Percentiles rank a stretch among this genome's conserved stretches.
These are phyloP conservation scores for Alternaria novae-zelandiae DNA, from an alignment of 2,329 filamentous ascomycete species.

Conservation along the genomic window DNA sequence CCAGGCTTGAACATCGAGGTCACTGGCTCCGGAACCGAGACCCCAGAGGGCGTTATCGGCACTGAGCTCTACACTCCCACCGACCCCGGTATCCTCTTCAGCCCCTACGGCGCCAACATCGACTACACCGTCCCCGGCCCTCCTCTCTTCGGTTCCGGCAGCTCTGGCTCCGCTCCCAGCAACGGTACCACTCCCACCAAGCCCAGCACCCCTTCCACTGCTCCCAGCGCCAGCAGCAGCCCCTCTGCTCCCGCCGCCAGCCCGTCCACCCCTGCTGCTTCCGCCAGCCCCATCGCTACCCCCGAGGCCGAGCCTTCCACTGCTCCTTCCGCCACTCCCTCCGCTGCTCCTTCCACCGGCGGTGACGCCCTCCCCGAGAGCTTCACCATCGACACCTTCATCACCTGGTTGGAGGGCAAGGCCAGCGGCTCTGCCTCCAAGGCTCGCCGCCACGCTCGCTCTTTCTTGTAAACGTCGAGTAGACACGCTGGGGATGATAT, in stretches of 20 bases:
- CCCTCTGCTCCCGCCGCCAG: constrained; percentile 16
- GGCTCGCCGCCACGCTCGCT: constrained; percentile 38
- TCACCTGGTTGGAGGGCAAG: constrained; percentile 42
- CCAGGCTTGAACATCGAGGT: constrained; percentile 55
- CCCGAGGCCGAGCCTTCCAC: constrained; percentile 4
- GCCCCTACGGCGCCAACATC: constrained; percentile 46
- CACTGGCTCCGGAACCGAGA: constrained; percentile 54
- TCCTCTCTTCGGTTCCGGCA: constrained; percentile 31
- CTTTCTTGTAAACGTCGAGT: constrained; percentile 20
- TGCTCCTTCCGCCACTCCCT: constrained; percentile 3
- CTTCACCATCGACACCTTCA: constrained; percentile 45
- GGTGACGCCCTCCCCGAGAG: constrained; percentile 29
- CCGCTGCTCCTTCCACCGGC: constrained; percentile 21
- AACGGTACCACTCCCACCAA: constrained; percentile 13
- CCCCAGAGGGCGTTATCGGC: constrained; percentile 56
- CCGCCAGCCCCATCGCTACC: constrained; percentile 5
- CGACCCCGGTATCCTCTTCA: constrained; percentile 53
- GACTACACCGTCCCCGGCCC: constrained; percentile 55
- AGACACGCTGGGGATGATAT: background rate
- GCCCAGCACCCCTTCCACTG: constrained; percentile 18
- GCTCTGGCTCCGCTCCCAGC: constrained; percentile 14
- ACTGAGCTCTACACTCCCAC: constrained; percentile 56
- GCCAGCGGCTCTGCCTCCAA: constrained; percentile 23
- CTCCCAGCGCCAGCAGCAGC: constrained; percentile 10
- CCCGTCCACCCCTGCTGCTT: constrained; percentile 5